phyloP scores from a whole-genome alignment of 768 basidiomycete species.

The Lenzites betulinus region DNA sequence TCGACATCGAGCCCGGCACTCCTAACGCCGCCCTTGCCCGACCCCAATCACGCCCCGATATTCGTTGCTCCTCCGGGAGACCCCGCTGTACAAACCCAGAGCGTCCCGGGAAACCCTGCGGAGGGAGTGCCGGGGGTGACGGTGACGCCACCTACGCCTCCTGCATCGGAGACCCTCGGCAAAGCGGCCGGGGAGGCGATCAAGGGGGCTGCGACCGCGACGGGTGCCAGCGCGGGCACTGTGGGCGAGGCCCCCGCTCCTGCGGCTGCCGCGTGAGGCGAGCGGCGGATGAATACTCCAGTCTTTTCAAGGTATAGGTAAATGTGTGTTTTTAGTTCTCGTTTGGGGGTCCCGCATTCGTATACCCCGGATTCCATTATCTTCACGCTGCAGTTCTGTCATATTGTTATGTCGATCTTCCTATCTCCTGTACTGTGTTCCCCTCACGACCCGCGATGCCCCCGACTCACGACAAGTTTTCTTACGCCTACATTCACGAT shows the following conservation, averaged over 20 bases:
- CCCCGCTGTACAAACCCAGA: conserved; percentile 1
- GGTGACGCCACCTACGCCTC: conserved; percentile 26
- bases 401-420: not conserved
- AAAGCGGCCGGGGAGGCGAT: conserved; percentile 10
- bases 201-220: not conserved
- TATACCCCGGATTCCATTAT: conserved; percentile 1
- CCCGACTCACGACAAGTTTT: not conserved
- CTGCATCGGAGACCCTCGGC: conserved; percentile 17
- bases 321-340: not conserved
- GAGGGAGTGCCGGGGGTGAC: conserved; percentile 19
- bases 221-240: not conserved
- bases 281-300: no score
- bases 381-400: no score
- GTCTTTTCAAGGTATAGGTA: no score
- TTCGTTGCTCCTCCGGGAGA: conserved; percentile 7
- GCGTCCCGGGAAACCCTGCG: conserved; percentile 3
- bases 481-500: no score
- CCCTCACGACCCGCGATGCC: conserved; percentile 4
- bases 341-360: not conserved
- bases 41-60: conserved; percentile 5
- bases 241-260: conserved; percentile 2
- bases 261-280: not conserved
- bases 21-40: conserved; percentile 18
- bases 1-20: conserved; percentile 7
- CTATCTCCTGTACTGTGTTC: not conserved